Percentiles rank a stretch among this genome's conserved stretches.
These are phyloP conservation scores for Smittium culicis DNA, from an alignment of 371 early-diverging fungal species.

Conservation along the genomic window DNA sequence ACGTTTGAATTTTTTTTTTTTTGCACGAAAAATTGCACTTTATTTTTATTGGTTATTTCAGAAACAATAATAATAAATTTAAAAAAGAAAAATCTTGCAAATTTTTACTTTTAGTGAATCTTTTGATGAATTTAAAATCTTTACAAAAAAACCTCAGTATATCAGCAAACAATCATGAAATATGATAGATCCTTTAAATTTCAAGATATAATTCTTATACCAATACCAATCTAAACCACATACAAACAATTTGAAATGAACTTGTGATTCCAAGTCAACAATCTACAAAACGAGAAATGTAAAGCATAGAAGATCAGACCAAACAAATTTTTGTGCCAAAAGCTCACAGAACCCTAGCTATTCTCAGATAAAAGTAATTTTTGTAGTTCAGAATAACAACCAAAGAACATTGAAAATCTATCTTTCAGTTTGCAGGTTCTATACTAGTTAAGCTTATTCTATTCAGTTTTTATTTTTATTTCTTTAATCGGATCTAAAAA, in stretches of 20 bases:
- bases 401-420: neutral
- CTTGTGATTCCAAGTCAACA: too few relatives aligned
- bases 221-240: neutral
- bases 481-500: neutral
- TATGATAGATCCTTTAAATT: too few relatives aligned
- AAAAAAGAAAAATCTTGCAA: neutral
- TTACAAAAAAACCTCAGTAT: neutral
- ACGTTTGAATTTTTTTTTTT: neutral
- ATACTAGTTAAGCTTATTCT: neutral
- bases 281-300: too few relatives aligned
- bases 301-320: too few relatives aligned
- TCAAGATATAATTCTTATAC: neutral
- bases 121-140: too few relatives aligned
- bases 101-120: too few relatives aligned
- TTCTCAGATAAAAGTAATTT: too few relatives aligned
- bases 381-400: neutral
- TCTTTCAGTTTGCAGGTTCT: neutral
- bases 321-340: too few relatives aligned
- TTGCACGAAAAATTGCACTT: neutral
- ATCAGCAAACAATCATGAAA: neutral
- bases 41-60: neutral
- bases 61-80: neutral
- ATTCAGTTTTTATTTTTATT: neutral
- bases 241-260: too few relatives aligned
- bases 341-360: too few relatives aligned